Evolutionary conservation across 768 basidiomycete genomes (phyloP), one percentile per base, ranked within the genome.

Genomic region (Mycena kentingensis): DNA sequence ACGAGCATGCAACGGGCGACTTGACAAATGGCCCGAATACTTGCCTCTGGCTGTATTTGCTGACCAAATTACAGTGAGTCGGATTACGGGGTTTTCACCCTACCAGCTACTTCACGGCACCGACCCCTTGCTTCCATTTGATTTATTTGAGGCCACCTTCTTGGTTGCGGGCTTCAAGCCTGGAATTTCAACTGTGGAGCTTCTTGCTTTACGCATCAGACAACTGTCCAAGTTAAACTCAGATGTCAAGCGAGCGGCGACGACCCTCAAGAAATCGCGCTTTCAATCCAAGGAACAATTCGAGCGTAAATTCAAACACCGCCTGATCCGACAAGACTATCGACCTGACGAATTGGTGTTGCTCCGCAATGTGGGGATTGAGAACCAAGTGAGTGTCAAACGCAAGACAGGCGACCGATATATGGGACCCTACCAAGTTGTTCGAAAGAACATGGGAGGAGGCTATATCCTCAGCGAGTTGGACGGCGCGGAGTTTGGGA

Each of bases 91-190:
- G 5, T 56, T 44, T 28, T 52, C 63, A 7, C 63, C 63, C 1
- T 65, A 51, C 49, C 61, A 52, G 38, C 38, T 70, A 27, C 42
- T 64, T 1, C 64, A 69, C 54, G 68, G 66, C 10, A 42, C 62
- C 19, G 52, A 70, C 5, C 70, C 66, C 0, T 31, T 65, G 0
- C 53, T 73, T 0, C 70, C 70, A 1, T 68, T 72, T 42, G 67
- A 73, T 31, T 34, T 72, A 1, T 46, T 47, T 4, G 66, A 72
- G 53, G 61, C 67, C 0, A 70, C 65, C 1, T 73, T 72, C 37
- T 38, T 72, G 34, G 55, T 52, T 11, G 51, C 61, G 6, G 61
- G 57, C 1, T 53, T 63, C 35, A 25, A 57, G 3, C 15, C 22
- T 0, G 32, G 38, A 0, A 43, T 68, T 24, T 25, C 51, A 0